A percentile compares a stretch with the other conserved stretches of the same genome.
phyloP scores from a whole-genome alignment of 768 basidiomycete species.

The Tulasnella sp. region DNA sequence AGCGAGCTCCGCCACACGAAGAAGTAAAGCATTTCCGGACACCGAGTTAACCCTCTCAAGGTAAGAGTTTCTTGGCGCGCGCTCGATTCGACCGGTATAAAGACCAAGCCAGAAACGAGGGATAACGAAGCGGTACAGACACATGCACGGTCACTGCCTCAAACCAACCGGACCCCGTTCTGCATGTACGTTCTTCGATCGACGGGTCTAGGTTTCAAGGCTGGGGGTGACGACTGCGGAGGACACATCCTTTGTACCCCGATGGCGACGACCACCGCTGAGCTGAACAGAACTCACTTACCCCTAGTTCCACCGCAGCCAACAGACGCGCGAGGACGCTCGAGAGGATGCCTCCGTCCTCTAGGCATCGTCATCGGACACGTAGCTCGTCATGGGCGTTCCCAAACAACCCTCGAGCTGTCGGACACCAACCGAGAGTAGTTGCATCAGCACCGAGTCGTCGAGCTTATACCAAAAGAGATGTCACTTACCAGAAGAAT shows the following conservation, averaged over 20 bases:
- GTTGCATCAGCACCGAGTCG: too few relatives aligned
- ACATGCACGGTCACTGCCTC: not conserved
- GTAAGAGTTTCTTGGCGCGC: not conserved
- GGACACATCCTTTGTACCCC: not conserved
- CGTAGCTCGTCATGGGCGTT: not conserved
- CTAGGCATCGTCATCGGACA: not conserved
- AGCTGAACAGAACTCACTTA: not conserved
- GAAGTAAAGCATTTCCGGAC: not conserved
- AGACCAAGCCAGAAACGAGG: not conserved
- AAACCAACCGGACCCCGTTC: not conserved
- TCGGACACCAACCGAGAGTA: too few relatives aligned
- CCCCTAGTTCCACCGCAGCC: not conserved
- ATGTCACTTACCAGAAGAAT: too few relatives aligned
- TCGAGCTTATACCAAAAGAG: too few relatives aligned
- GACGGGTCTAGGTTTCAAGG: not conserved
- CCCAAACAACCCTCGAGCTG: not conserved
- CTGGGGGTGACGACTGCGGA: not conserved
- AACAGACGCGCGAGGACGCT: not conserved
- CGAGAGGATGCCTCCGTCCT: not conserved
- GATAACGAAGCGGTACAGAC: not conserved
- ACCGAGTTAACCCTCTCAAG: not conserved
- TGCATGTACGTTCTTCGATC: not conserved
- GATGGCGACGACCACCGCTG: not conserved
- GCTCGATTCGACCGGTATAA: not conserved
- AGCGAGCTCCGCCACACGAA: not conserved